Percentiles rank a stretch among this genome's conserved stretches.
phyloP scores from a whole-genome alignment of 192 early-diverging fungal species.

The Dispira simplex region DNA sequence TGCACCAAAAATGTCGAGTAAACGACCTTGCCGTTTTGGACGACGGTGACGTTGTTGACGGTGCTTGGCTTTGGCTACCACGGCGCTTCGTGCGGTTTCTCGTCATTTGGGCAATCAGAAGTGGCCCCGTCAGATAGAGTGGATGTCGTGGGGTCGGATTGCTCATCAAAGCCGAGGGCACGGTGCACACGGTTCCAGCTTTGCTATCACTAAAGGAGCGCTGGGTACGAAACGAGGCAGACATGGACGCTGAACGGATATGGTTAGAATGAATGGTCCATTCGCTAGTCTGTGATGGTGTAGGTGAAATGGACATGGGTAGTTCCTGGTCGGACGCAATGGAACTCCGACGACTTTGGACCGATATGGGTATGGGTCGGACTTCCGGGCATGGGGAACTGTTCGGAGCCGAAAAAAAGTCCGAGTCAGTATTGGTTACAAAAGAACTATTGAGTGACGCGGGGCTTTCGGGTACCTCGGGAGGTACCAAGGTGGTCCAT shows the following conservation, averaged over 20 bases:
- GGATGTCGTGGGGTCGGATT: neutral
- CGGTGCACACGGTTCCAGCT: no score
- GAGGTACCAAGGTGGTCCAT: neutral
- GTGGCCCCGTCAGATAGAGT: neutral
- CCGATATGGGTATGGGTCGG: no score
- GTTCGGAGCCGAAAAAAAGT: no score
- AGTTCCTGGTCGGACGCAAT: no score
- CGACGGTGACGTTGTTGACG: neutral
- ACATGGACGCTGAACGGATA: neutral
- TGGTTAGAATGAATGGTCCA: neutral
- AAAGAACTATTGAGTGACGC: no score
- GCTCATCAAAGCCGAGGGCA: no score
- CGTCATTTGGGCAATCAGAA: neutral
- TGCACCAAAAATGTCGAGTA: constrained; percentile 3
- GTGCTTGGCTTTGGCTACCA: neutral
- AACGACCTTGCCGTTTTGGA: neutral
- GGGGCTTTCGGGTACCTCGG: neutral
- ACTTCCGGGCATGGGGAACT: no score
- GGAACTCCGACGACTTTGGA: no score
- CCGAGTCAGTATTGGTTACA: no score
- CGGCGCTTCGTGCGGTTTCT: neutral
- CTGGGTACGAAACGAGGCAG: neutral
- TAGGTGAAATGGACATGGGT: constrained; percentile 2
- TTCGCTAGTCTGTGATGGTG: neutral
- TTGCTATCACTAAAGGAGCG: neutral